Percentiles rank a stretch among this genome's conserved stretches.
These are phyloP conservation scores for Eremochloa ophiuroides DNA, from an alignment of 176 grass and related monocot genomes.

Conservation along the genomic window DNA sequence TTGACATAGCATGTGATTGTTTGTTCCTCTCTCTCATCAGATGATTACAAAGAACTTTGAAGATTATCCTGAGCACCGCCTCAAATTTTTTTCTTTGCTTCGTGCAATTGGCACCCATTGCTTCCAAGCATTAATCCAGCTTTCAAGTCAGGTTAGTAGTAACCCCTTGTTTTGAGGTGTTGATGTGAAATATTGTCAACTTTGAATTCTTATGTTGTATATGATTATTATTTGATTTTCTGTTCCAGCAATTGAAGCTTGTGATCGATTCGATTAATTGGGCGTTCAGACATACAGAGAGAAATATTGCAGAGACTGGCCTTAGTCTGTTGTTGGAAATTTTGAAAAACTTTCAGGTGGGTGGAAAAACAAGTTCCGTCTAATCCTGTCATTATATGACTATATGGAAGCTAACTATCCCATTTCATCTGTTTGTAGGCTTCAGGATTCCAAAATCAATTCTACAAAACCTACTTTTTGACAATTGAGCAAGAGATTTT, in stretches of 20 bases:
- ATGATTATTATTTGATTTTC: conserved; percentile 25
- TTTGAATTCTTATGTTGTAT: conserved; percentile 6
- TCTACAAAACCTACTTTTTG: conserved; percentile 95
- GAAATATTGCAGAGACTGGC: conserved; percentile 98
- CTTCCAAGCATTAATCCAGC: conserved; percentile 96
- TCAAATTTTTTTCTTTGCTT: conserved; percentile 96
- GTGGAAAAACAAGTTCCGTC: conserved; percentile 15
- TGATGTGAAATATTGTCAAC: neutral
- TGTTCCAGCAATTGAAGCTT: conserved; percentile 97
- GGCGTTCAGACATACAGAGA: conserved; percentile 98
- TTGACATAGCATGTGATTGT: neutral
- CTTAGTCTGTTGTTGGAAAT: conserved; percentile 92
- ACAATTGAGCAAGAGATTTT: conserved; percentile 98
- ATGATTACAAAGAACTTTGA: conserved; percentile 99
- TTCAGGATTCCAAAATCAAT: conserved; percentile 95
- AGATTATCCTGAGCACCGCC: conserved; percentile 97
- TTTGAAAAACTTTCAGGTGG: conserved; percentile 92
- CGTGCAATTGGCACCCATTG: conserved; percentile 96
- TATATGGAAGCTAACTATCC: conserved; percentile 15
- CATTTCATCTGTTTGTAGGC: conserved; percentile 42
- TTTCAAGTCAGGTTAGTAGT: conserved; percentile 79
- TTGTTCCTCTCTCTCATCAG: conserved; percentile 38
- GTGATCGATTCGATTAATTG: conserved; percentile 97
- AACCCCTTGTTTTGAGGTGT: neutral
- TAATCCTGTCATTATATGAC: neutral